Base-by-base conservation (phyloP, 306 rosid species). In the Ochetophila trinervis region DNA sequence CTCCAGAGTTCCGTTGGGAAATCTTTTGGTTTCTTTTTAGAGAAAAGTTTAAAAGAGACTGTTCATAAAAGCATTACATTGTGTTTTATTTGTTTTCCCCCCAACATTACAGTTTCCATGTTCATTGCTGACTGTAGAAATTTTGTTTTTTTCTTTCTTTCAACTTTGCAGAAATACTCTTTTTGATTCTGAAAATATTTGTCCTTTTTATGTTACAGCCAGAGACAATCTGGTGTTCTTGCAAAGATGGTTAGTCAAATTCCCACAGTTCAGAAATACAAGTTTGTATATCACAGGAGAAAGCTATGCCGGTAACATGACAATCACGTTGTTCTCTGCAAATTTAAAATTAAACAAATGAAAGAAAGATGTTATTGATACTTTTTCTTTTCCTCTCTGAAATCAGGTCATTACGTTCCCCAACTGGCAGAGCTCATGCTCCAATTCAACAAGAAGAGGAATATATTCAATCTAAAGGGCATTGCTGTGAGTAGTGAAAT, bases 351-450 rank as follows among this genome's bases (percentile, higher is more conserved):
- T 21, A 11, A 18, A 15, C 9, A 18, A 32, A 49, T 18, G 10
- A 62, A 2, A 16, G 34, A 67, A 13, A 19, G 37, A 44, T 4
- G 11, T 35, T 3, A 14, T 2, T 9, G 6, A 4, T 23, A 18
- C 20, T 14, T 48, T 32, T 17, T 4, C n/a, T 62, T 16, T 4
- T 16, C 16, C 34, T n/a, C 2, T 47, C 42, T 55, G 16, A 16
- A 21, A 30, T 49, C 49, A 81, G 86, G 86, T 4, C 86, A 81
- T 57, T 84, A 81, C 57, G 79, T 84, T 66, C 89, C 89, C 35
- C 89, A 84, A 72, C 80, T 84, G 45, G 86, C 84, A 36, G 84
- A 84, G 19, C 86, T 78, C 67, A 81, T 84, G 74, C 70, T 84
- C 45, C 76, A 78, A 70, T 70, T 57, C 23, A 76, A 74, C 71